phyloP scores from a whole-genome alignment of 495 filamentous ascomycete species.

The Paragyromitra xinjiangensis region DNA sequence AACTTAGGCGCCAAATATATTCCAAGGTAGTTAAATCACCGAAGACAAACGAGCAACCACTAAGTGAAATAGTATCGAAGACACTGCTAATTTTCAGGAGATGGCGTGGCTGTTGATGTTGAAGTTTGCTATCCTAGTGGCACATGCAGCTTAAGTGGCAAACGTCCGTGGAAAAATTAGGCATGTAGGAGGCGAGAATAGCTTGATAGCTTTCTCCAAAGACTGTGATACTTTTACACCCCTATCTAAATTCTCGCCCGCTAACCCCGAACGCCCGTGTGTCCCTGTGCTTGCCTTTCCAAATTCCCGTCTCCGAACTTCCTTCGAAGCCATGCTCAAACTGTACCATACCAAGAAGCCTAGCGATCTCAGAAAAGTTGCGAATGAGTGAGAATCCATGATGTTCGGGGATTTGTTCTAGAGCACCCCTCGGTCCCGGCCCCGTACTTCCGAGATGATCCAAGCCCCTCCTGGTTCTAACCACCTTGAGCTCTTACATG shows the following conservation, averaged over 20 bases:
- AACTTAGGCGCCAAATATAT: not conserved
- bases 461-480: not conserved
- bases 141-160: no score
- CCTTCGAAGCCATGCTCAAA: no score
- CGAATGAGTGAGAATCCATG: not conserved
- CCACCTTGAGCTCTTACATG: no score
- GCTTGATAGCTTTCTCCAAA: not conserved
- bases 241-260: no score
- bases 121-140: no score
- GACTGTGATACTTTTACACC: no score
- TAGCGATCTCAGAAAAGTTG: no score
- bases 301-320: no score
- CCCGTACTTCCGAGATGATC: not conserved
- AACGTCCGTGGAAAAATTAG: not conserved
- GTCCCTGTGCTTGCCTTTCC: no score
- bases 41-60: not conserved
- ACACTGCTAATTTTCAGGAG: not conserved
- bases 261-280: no score
- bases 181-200: not conserved
- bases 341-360: no score
- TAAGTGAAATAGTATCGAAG: not conserved
- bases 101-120: no score
- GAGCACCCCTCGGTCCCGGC: not conserved
- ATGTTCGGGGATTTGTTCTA: not conserved
- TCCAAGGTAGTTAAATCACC: not conserved